Base-by-base conservation (phyloP, 1,284 basidiomycete genomes). In the Xerocomus amazonicus region DNA sequence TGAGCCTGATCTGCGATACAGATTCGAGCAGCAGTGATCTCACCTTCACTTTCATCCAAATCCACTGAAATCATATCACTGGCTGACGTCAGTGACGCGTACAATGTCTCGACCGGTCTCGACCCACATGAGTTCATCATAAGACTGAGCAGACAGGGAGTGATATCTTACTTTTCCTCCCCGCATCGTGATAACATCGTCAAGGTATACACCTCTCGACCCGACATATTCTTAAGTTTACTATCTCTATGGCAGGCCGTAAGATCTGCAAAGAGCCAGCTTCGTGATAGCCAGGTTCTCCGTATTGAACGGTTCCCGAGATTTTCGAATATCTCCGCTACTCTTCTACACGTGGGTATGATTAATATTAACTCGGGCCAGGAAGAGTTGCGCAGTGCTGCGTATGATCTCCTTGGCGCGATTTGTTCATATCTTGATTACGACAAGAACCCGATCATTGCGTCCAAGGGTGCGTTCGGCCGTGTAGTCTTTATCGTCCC, bases 61-160 rank as follows among this genome's bases (percentile, higher is more conserved):
- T 81, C 87, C 1, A 87, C 83, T 0, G 92, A 93, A 59, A 82
- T 90, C 51, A 84, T 94, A 47, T 79, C 83, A 2, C 73, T 92
- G 48, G 71, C 78, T 4, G 91, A 93, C 52, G 79, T 95, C 56
- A 90, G 88, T 68, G 92, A 95, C 60, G 80, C 91, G 2, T 89
- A 91, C 63, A 87, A 87, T 47, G 83, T 90, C 14, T 80, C 83
- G 3, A 86, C 82, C 4, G 84, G 85, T 7, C 76, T 82, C 13
- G 86, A 92, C 48, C 72, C 77, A n/a, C 75, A 87, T 51, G 89
- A 92, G 61, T 89, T 94, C 59, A 85, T 91, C 52, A 83, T 94
- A 59, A 77, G 88, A 37, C 76, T 84, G 58, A 83, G 79, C 58
- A 80, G 79, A 52, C 82, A 88, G 56, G 81, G 81, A 4, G 74